Evolutionary conservation across 2,329 filamentous ascomycete genomes (phyloP).

Genomic region (Botryotinia calthae): DNA sequence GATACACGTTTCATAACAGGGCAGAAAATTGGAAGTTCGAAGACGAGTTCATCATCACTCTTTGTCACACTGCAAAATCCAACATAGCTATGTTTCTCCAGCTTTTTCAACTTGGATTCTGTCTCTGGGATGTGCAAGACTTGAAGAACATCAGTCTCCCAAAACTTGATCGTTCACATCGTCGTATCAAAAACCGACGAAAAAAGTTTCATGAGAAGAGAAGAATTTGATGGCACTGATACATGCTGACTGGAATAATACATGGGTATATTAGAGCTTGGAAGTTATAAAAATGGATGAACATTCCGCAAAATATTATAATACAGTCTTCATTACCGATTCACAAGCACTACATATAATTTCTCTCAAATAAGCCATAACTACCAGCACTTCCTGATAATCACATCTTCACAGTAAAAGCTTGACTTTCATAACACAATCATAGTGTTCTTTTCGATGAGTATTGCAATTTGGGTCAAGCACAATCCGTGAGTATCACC

Average conservation of each 20-base stretch:
- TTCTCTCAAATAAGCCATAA: neutral
- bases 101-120: too few species aligned
- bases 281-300: neutral
- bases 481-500: neutral
- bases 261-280: neutral
- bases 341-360: neutral
- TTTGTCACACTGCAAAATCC: too few species aligned
- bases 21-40: neutral
- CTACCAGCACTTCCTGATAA: neutral
- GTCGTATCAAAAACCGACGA: neutral
- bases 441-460: neutral
- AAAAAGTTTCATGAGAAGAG: neutral
- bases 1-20: neutral
- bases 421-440: rapidly evolving
- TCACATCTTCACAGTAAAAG: neutral
- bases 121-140: neutral
- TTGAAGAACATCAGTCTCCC: neutral
- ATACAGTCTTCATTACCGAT: neutral
- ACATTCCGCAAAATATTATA: neutral
- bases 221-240: neutral
- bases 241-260: neutral
- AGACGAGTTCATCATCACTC: neutral
- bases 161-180: neutral
- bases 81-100: neutral
- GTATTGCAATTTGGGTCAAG: neutral